Percentiles rank a stretch among this genome's conserved stretches.
phyloP scores from a whole-genome alignment of 352 stramenopile species.

The Globisporangium iwayamae region DNA sequence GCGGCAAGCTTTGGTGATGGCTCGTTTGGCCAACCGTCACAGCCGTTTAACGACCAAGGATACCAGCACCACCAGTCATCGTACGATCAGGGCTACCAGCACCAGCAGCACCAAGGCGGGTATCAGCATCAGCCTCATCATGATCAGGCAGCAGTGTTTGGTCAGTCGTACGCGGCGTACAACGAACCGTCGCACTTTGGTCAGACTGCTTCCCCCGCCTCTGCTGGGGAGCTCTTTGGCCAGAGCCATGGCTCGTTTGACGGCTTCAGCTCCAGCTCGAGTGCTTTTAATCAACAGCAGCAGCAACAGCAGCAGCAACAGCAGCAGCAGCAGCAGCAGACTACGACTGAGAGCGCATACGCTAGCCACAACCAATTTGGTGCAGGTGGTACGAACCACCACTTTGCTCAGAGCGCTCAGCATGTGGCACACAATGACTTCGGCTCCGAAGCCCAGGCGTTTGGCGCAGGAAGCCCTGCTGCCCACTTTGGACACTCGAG shows the following conservation, averaged over 20 bases:
- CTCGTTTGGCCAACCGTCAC: constrained; percentile 27
- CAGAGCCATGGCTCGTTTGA: constrained; percentile 16
- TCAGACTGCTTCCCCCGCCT: constrained; percentile 15
- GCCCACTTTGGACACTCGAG: constrained; percentile 5
- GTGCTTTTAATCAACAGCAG: constrained; percentile 12
- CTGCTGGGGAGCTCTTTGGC: constrained; percentile 26
- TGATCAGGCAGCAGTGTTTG: constrained; percentile 8
- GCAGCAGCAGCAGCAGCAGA: neutral
- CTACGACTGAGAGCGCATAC: neutral
- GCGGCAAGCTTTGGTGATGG: constrained; percentile 28
- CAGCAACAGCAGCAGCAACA: constrained; percentile 1
- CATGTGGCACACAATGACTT: neutral
- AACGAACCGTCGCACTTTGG: constrained; percentile 21
- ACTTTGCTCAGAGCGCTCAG: constrained; percentile 6
- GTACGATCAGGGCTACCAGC: constrained; percentile 25
- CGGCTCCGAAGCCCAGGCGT: neutral
- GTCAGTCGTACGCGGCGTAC: constrained; percentile 13
- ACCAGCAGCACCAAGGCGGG: neutral
- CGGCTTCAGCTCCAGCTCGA: constrained; percentile 9
- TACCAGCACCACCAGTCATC: constrained; percentile 23
- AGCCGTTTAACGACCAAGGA: constrained; percentile 25
- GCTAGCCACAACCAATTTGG: constrained; percentile 4
- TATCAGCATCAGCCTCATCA: constrained; percentile 1
- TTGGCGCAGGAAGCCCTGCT: neutral
- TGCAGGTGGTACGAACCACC: neutral